Evolutionary conservation across 2,329 filamentous ascomycete species (phyloP).

Genomic region (Pseudogymnoascus sp.): DNA sequence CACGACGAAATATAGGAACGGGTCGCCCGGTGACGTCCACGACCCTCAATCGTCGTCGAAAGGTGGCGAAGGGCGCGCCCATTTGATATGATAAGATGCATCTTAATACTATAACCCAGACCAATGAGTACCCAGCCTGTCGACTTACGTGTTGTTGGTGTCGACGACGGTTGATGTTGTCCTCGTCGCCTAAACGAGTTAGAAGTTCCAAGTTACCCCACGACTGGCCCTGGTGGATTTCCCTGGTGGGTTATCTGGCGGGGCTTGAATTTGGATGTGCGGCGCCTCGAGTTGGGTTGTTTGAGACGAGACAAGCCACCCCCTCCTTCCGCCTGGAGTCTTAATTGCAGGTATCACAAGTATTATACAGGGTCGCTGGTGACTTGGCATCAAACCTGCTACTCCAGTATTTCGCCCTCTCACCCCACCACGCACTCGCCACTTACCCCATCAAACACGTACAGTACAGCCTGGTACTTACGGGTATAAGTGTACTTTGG

Average conservation of each 20-base stretch:
- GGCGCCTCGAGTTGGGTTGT: background rate
- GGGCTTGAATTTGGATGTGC: constrained; percentile 1
- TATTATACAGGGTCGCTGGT: constrained; percentile 2
- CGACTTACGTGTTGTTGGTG: background rate
- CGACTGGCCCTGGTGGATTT: background rate
- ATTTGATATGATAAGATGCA: background rate
- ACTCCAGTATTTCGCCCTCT: constrained; percentile 1
- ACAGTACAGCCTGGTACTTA: background rate
- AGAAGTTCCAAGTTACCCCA: background rate
- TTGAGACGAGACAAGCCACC: constrained; percentile 6
- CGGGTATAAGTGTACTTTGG: background rate
- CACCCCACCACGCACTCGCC: background rate
- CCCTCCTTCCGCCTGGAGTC: constrained; percentile 6
- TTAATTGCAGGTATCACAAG: constrained; percentile 7
- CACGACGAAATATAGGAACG: background rate
- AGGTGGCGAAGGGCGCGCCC: background rate
- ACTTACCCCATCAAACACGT: background rate
- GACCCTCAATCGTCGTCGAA: background rate
- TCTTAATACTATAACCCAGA: constrained; percentile 5
- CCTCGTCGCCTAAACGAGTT: background rate
- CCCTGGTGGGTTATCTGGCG: background rate
- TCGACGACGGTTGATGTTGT: background rate
- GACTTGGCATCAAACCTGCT: constrained; percentile 7
- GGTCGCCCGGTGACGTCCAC: background rate
- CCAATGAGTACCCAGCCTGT: background rate